Evolutionary conservation across 2,329 filamentous ascomycete genomes (phyloP), one percentile per base, ranked within the genome.

Genomic region (Biscogniauxia sp.): DNA sequence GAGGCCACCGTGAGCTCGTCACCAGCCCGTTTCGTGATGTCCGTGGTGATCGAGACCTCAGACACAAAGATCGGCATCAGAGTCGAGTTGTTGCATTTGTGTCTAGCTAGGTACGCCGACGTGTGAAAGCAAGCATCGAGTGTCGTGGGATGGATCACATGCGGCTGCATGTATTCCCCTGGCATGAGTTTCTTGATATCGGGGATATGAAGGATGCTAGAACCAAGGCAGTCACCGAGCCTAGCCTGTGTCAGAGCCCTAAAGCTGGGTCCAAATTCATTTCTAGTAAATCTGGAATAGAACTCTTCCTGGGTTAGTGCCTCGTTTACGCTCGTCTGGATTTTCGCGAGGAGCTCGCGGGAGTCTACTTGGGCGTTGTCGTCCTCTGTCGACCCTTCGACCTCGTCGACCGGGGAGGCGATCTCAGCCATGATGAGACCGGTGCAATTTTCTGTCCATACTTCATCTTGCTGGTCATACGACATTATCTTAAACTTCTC

Each of bases 191-290:
- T 2, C 20, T 45, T 41, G 32, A 56, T 56, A 32, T 61, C 60
- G 11, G 53, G 56, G 17, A 61, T 11, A n/a, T 15, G n/a, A 23
- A 61, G 19, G n/a, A 23, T 52, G 20, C 51, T 53, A 9, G 45
- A 25, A 11, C 55, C 26, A 45, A 15, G 5, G 17, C 19, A 56
- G 17, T 37, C 19, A 20, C 19, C 19, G 8, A 55, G 11, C 5
- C 55, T 37, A n/a, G 20, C 19, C 37, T 54, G 32, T 9, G 51
- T 17, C 20, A 61, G n/a, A 11, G 8, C 20, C 4, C 17, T 15
- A 20, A 61, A 61, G n/a, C 25, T 58, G 26, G 59, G 52, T 5
- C 59, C 59, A 50, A 51, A 61, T 45, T 58, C 32, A 51, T 58
- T 61, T 13, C 59, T 55, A n/a, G 32, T 50, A 11, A 60, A 19